Percentiles rank a stretch among this genome's conserved stretches.
Evolutionary conservation across 2,329 filamentous ascomycete genomes (phyloP).

Genomic region (Arthroderma sp.): DNA sequence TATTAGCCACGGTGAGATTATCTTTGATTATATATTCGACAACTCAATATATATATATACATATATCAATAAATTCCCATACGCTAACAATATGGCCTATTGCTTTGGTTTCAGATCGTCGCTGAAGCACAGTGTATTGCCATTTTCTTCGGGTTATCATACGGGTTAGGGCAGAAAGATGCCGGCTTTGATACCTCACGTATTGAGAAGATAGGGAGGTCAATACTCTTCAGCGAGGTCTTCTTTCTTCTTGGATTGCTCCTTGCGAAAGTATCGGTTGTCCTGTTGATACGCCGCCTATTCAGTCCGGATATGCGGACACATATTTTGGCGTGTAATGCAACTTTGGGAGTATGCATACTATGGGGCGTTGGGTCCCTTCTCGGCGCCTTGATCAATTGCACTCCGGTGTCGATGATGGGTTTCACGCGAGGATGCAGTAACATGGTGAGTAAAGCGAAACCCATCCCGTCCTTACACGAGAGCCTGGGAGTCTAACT

Average conservation of each 20-base stretch:
- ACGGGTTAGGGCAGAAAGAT: neutral
- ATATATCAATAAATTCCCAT: neutral
- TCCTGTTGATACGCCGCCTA: neutral
- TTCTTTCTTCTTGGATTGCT: neutral
- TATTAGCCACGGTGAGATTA: neutral
- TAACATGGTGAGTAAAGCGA: neutral
- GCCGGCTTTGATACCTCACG: neutral
- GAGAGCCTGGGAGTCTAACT: neutral
- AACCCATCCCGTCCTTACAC: too few species aligned
- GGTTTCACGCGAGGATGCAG: neutral
- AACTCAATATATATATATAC: neutral
- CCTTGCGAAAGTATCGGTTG: neutral
- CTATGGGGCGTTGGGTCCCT: neutral
- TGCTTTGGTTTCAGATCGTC: neutral
- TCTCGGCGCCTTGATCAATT: neutral
- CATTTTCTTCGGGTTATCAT: neutral
- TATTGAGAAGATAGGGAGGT: neutral
- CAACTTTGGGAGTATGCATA: neutral
- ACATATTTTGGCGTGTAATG: neutral
- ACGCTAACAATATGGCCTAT: neutral
- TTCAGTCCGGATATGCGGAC: constrained; percentile 1
- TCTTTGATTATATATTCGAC: neutral
- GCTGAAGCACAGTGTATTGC: constrained; percentile 1
- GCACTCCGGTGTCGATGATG: neutral
- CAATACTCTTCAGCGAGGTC: neutral